Base-by-base conservation (phyloP, 768 basidiomycete species). In the Rickenella mellea region DNA sequence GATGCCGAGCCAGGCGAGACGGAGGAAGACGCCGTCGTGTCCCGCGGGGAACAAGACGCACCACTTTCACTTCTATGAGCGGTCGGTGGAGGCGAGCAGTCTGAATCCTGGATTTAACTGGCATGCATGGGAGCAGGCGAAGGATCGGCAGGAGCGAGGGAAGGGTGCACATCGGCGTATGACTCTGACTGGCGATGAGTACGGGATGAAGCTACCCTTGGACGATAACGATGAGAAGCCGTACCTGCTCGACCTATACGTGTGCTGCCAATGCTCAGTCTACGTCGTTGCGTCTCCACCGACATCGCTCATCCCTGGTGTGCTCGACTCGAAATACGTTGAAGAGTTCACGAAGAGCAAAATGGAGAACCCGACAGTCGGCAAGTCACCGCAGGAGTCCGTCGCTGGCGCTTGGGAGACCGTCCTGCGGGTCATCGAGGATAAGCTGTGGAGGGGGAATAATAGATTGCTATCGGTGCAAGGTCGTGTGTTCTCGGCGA, bases 251-350 rank as follows among this genome's bases (percentile, higher is more conserved):
- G 85, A 90, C 57, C 67, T 89, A 22, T 90, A 83, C 53, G 65
- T 88, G 33, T 91, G 88, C 57, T 90, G 88, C 53, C 87, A 88
- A 54, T 91, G 88, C 58, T 79, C 78, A 19, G 60, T 82, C 48
- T 84, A 81, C 54, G 77, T 80, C 50, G 67, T 86, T 28, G 79
- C 74, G 1, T 85, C 82, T 19, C n/a, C n/a, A n/a, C n/a, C n/a
- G n/a, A n/a, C n/a, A n/a, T 68, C 72, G 12, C 64, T 80, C 40
- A 78, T 89, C 36, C 76, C 85, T 27, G 87, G 83, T 4, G 78
- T 90, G 31, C 68, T 91, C 45, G 76, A 81, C 6, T 60, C 66
- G 37, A 73, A 73, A 48, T 62, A 71, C 43, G 60, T 84, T 50
- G 77, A 85, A 25, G 78, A 78, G 45, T 74, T 85, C 41, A 58